Evolutionary conservation across 2,329 filamentous ascomycete genomes (phyloP), one percentile per base, ranked within the genome.

Genomic region (Aspergillus phoenicis): DNA sequence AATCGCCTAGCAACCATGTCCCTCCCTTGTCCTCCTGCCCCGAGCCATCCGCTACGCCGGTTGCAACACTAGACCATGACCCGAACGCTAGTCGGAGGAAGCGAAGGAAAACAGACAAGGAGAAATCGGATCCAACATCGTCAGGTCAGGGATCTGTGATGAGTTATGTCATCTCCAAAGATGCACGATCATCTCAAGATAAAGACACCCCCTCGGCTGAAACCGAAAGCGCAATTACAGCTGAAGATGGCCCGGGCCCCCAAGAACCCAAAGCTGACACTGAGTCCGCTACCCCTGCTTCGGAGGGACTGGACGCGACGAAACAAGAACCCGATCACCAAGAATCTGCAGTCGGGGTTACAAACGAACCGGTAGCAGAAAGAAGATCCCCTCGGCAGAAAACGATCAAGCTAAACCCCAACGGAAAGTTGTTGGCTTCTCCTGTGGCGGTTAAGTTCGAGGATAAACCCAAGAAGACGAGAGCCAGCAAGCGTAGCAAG

Each of bases 341-440:
- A 10, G 17, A 22, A 8, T 11, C 24, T 8, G 30, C 11, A 17
- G 26, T 48, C 5, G 30, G 3, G 6, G 33, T 5, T 33, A n/a
- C 17, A 2, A 15, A 49, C 8, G 41, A 30, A 13, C 10, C 13
- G 13, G 30, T 28, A 2, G 36, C 59, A 24, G 61, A 61, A 56
- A 57, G 59, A 43, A 57, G 13, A 6, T 64, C 87, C 0, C 86
- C 86, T 0, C 84, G 81, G 52, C 77, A 80, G 3, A 89, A 87
- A 60, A 74, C 69, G 4, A 61, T 82, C 26, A 77, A 75, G 57
- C 61, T 82, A 15, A 79, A 77, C 57, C 53, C 72, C 1, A 80
- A 82, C 66, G 80, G 79, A 13, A 80, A 76, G 59, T 66, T 81
- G 33, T 62, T 80, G n/a, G 75, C 72, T 22, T 78, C 77, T 0